Base-by-base conservation (phyloP, 2,329 filamentous ascomycete genomes). In the Diaporthe helianthi region DNA sequence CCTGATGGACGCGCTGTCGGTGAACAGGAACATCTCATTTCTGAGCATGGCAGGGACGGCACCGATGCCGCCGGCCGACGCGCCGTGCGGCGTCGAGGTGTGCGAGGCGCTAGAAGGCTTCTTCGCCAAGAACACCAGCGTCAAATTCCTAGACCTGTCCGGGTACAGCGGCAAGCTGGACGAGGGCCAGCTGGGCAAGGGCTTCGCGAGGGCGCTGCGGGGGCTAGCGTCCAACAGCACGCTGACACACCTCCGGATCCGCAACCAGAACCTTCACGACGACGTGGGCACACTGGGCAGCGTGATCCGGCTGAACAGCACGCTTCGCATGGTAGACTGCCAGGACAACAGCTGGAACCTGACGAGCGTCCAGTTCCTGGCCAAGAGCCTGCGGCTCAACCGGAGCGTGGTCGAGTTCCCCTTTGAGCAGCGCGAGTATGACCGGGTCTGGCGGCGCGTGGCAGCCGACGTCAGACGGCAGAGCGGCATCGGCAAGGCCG, bases 91-190 rank as follows among this genome's bases (percentile, higher is more conserved):
- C 71, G 77, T 79, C 17, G 80, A 81, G n/a, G 83, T 85, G 1
- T 84, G 84, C 64, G 77, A 80, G 51, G 81, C 84, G 0, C 77
- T 88, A 1, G 83, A 84, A 31, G 78, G 81, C 5, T 83, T 89
- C 63, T 85, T 89, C 51, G 79, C 81, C n/a, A 78, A 79, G 31
- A 89, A 88, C 75, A 76, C 78, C 9, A 84, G 82, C 0, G 77
- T 88, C 53, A 82, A 80, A n/a, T 87, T 81, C 68, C 80, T 89
- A 2, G 86, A 89, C 72, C 77, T 88, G 9, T 88, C 86, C 0
- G 86, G 86, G 2, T 88, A 84, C 73, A 84, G 83, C 55, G 84
- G 85, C 53, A 88, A 87, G 75, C 78, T 89, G 8, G 86, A 89
- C 72, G 86, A 89, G 71, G 84, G 85, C 0, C 84, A 86, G 69